Evolutionary conservation across 2,329 filamentous ascomycete genomes (phyloP).

Genomic region (Hymenoscyphus linearis): DNA sequence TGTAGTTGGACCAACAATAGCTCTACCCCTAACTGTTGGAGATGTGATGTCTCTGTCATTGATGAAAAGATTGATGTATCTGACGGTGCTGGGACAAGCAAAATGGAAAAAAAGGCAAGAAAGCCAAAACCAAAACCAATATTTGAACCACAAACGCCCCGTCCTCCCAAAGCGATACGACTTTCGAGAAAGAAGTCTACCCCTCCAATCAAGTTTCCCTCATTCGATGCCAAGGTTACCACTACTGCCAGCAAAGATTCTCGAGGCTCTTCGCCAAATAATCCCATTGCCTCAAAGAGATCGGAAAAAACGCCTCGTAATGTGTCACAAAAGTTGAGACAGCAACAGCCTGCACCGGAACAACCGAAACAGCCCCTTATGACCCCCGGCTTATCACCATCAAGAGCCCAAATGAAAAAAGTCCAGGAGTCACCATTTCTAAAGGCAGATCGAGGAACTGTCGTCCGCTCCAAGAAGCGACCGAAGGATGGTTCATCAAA

Average conservation of each 20-base stretch:
- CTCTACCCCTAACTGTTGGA: constrained; percentile 38
- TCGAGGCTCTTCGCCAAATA: neutral
- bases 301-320: neutral
- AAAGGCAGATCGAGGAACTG: constrained; percentile 15
- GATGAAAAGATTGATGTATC: neutral
- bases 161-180: neutral
- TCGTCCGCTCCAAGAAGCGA: neutral
- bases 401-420: constrained; percentile 3
- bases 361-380: neutral
- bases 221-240: constrained; percentile 7
- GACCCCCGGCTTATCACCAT: neutral
- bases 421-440: constrained; percentile 22
- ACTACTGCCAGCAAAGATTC: neutral
- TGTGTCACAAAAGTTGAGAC: neutral
- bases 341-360: neutral
- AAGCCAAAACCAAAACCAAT: neutral
- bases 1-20: constrained; percentile 40
- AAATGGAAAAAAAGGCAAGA: neutral
- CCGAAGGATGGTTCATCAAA: neutral
- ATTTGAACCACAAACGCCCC: neutral
- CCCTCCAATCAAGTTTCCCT: constrained; percentile 5
- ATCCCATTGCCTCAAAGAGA: neutral
- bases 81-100: neutral
- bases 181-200: neutral
- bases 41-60: constrained; percentile 36